Evolutionary conservation across 768 basidiomycete genomes (phyloP).

Genomic region (Albatrellus ellisii): DNA sequence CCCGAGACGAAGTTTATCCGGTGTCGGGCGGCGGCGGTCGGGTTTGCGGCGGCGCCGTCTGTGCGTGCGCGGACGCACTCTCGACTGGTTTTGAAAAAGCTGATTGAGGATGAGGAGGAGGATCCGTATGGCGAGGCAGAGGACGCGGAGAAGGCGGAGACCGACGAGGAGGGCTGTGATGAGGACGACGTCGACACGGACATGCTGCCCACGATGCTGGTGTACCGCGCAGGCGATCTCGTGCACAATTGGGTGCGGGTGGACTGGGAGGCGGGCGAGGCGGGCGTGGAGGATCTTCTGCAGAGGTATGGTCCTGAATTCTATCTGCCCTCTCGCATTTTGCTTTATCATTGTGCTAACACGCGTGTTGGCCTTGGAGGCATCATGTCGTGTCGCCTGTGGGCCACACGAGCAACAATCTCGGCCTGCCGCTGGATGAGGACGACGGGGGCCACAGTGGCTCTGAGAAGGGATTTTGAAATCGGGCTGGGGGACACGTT

Average conservation of each 20-base stretch:
- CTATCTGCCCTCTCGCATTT: too few species aligned
- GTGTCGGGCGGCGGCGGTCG: conserved; percentile 60
- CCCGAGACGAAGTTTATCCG: conserved; percentile 74
- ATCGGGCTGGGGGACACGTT: too few species aligned
- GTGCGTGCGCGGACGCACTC: conserved; percentile 8
- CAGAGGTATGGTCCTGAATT: conserved; percentile 37
- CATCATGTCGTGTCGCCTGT: conserved; percentile 2
- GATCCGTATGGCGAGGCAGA: conserved; percentile 32
- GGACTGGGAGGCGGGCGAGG: conserved; percentile 68
- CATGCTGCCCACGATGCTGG: conserved; percentile 66
- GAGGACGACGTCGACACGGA: conserved; percentile 65
- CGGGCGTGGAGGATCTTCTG: conserved; percentile 58
- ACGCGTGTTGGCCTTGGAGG: not conserved
- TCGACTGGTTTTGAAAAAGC: conserved; percentile 9
- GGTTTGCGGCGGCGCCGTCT: conserved; percentile 37
- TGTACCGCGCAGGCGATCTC: conserved; percentile 71
- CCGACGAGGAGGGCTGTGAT: conserved; percentile 26
- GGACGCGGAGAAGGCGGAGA: conserved; percentile 21
- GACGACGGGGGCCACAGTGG: not conserved
- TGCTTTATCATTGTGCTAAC: too few species aligned
- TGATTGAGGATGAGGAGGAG: conserved; percentile 28
- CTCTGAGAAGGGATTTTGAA: not conserved
- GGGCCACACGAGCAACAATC: not conserved
- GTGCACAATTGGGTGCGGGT: conserved; percentile 84
- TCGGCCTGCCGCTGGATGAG: not conserved